Evolutionary conservation across 2,329 filamentous ascomycete genomes (phyloP), one percentile per base, ranked within the genome.

Genomic region (Huntiella omanensis): DNA sequence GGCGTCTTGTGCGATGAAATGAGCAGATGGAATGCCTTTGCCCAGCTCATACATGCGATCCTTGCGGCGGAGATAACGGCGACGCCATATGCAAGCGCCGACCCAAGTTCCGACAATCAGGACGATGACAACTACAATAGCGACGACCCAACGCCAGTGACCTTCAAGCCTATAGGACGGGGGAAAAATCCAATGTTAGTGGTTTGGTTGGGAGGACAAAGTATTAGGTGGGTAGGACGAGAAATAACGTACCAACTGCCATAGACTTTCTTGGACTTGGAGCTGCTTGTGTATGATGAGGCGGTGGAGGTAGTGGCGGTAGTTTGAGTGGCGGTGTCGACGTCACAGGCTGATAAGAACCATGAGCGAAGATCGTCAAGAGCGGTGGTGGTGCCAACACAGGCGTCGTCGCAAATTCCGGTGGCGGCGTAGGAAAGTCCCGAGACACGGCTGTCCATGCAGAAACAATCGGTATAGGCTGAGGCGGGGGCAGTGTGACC

Each of bases 131-230:
- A 88, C 65, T 52, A 85, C 77, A 45, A 91, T 68, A 70, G 91
- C 84, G 51, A 88, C 69, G 40, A 92, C 73, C 83, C 83, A 93
- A 64, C 77, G 70, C 66, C 74, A 84, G 60, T 88, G 83, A 22
- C 65, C 69, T 5, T 70, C 68, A 43, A 83, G 62, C 80, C 81
- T 84, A 51, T 4, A 16, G 10, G 13, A 36, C 50, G 4, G 10
- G 13, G 19, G 33, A 35, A 11, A 15, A 34, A 16, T 16, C 7
- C 15, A 51, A 4, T 12, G 7, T 15, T 32, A 22, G 33, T 11
- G n/a, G 12, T n/a, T 2, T n/a, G 7, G 11, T 34, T 19, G 32
- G 39, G 12, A 35, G 5, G 12, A 33, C 35, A 32, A 11, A 11
- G 2, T 45, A 7, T 11, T 38, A 17, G 28, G 22, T 19, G 32